Evolutionary conservation across 352 stramenopile genomes (phyloP), one percentile per base, ranked within the genome.

Genomic region (Globisporangium cylindrosporum): DNA sequence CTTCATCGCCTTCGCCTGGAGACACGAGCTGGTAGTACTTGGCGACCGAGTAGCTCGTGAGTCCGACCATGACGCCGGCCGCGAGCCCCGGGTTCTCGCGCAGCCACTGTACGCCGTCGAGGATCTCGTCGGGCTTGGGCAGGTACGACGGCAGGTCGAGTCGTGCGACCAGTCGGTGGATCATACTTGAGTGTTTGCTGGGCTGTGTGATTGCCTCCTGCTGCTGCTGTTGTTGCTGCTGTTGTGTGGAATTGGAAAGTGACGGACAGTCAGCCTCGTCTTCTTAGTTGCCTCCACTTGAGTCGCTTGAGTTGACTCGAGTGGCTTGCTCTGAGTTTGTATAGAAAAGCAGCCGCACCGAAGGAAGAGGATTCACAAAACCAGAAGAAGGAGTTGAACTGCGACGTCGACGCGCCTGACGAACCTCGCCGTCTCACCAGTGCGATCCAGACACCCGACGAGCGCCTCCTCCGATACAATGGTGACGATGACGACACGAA

Each of bases 31-130:
- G 80, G 46, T 90, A 89, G 75, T 91, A 91, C 57, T 84, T 83
- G 38, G 81, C 82, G 20, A 93, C 74, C 0, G 82, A 89, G 55
- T 89, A 85, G 68, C 81, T 87, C 2, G 85, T 91, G 61, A 91
- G 73, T 2, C 82, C 85, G 24, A 90, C 82, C 25, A 88, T 75
- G 64, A 88, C 82, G 2, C 81, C 82, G 0, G 83, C 81, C 1
- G 84, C 85, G 15, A 93, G 72, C 18, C 74, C 80, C 9, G 85
- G 81, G 49, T 93, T 89, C 55, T 91, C 80, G 24, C 82, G 82
- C 56, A 91, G 71, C 76, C 84, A 93, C 56, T 78, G 73, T 41
- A 91, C 78, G 1, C 80, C 84, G 4, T 84, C 78, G 36, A 87
- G 71, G 64, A 93, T 80, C 73, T 93, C 85, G 3, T 72, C 67